Evolutionary conservation across 2,329 filamentous ascomycete species (phyloP), one percentile per base, ranked within the genome.

Genomic region (Alternaria alternata): DNA sequence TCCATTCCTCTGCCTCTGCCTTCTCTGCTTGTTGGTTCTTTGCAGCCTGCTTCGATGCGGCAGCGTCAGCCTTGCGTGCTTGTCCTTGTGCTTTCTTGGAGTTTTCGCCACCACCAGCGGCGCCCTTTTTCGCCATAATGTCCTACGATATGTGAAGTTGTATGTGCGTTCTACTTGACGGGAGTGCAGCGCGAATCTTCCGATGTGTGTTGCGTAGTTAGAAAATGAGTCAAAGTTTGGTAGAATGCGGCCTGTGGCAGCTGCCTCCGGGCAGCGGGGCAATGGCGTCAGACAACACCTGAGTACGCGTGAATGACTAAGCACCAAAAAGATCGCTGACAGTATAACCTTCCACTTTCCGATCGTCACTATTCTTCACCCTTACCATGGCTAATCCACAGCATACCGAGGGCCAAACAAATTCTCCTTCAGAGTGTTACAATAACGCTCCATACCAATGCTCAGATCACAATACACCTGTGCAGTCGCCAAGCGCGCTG

Each of bases 21-120:
- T 83, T 86, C 5, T 88, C 88, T 54, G 84, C 86, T 80, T 89
- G 89, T 38, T 86, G 81, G 39, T 92, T 86, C 61, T 89, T 89
- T 3, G 80, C 88, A 0, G 92, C 92, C 60, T 89, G 85, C 81
- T 98, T 98, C 57, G 86, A 81, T 8, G 92, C 91, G 1, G 93
- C 94, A 3, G 88, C 89, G 49, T 97, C 93, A 64, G 93, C 93
- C 85, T 99, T 98, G 81, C 93, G 87, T 64, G 94, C 93, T 79
- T 97, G 93, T 66, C 94, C 95, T 8, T 90, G 88, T 3, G 82
- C 93, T 84, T 98, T 98, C 82, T 97, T 98, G 78, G 86, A 90
- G 81, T 41, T 58, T 42, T 91, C 93, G 65, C 96, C 93, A 54
- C 83, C 86, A 56, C 77, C 93, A 52, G 83, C 86, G 54, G 74